A percentile compares a stretch with the other conserved stretches of the same genome.
Evolutionary conservation across 1,284 basidiomycete species (phyloP).

Genomic region (Calocybe gambosa): DNA sequence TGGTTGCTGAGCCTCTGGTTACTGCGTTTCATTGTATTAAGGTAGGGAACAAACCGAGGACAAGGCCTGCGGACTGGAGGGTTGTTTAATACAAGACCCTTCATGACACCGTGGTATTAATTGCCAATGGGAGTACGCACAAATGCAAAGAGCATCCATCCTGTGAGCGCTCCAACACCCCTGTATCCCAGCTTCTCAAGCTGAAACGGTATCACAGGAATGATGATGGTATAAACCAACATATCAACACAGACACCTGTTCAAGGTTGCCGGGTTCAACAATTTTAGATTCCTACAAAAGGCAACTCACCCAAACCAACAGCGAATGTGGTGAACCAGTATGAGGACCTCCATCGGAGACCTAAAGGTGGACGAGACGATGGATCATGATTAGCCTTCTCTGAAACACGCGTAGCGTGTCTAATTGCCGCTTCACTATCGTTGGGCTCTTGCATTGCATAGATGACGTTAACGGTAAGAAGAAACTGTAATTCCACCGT

Average conservation of each 20-base stretch:
- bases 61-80: conserved; percentile 40
- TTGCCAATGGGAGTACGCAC: conserved; percentile 32
- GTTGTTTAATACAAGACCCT: background rate
- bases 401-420: no score
- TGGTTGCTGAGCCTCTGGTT: conserved; percentile 42
- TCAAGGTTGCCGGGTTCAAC: background rate
- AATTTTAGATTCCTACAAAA: background rate
- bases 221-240: conserved; percentile 62
- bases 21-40: background rate
- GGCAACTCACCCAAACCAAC: conserved; percentile 30
- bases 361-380: conserved; percentile 26
- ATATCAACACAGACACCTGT: conserved; percentile 60
- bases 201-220: conserved; percentile 74
- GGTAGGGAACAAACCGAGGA: conserved; percentile 37
- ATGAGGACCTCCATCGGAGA: conserved; percentile 48
- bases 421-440: background rate
- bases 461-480: no score
- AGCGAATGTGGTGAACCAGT: conserved; percentile 43
- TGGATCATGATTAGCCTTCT: background rate
- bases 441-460: background rate
- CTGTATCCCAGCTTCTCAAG: conserved; percentile 50
- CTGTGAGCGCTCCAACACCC: conserved; percentile 51
- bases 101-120: no score
- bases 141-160: conserved; percentile 64
- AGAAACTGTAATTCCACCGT: no score